Conservation (phyloP, 306 rosid genomes). For the Ochetophila trinervis region DNA sequence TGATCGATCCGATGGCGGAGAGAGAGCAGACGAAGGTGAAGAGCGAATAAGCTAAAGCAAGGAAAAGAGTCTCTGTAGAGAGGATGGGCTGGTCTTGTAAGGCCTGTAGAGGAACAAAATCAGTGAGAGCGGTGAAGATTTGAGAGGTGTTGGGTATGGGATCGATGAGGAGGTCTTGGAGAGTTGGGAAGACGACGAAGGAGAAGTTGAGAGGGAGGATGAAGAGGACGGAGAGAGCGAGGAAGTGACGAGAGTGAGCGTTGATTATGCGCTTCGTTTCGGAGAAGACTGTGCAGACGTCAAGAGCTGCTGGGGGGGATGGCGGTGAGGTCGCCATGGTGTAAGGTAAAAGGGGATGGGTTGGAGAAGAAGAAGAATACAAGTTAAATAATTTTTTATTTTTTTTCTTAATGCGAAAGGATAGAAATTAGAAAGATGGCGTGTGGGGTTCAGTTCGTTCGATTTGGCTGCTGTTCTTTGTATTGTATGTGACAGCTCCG, state of each 20-base stretch:
- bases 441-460: no score
- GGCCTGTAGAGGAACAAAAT: neutral
- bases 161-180: slow-evolving; percentile 33
- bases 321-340: slow-evolving; percentile 26
- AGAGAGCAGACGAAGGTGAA: slow-evolving; percentile 23
- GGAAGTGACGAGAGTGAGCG: slow-evolving; percentile 53
- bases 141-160: slow-evolving; percentile 8
- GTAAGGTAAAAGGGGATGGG: neutral
- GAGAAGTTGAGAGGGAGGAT: slow-evolving; percentile 56
- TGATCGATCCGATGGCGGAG: slow-evolving; percentile 41
- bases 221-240: slow-evolving; percentile 52
- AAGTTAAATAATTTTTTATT: no score
- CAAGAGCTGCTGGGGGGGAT: slow-evolving; percentile 3
- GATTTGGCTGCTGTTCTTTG: no score
- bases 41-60: slow-evolving; percentile 16
- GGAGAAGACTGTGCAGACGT: slow-evolving; percentile 27
- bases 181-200: slow-evolving; percentile 33
- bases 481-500: no score
- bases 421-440: no score
- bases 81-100: neutral
- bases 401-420: no score
- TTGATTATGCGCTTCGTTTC: slow-evolving; percentile 45
- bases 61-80: neutral
- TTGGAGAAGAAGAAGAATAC: neutral
- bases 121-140: slow-evolving; percentile 1